Percentiles rank a stretch among this genome's conserved stretches.
Conservation (phyloP, 306 rosid genomes). For the Prunus campanulata region DNA sequence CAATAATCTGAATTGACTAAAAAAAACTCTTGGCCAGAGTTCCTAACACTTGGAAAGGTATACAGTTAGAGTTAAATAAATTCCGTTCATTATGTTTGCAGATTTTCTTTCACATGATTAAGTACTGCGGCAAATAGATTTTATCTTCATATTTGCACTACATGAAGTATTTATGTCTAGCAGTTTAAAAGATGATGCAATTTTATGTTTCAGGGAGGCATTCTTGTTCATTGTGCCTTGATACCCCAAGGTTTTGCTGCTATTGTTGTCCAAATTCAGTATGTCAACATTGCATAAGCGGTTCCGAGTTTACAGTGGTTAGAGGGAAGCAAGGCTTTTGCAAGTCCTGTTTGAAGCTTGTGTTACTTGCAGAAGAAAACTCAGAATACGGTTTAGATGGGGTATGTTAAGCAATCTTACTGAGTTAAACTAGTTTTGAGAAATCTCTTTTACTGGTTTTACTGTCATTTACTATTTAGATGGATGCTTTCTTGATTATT, state of each 20-base stretch:
- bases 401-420: constrained; percentile 39
- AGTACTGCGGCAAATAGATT: background rate
- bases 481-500: background rate
- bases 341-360: constrained; percentile 44
- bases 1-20: background rate
- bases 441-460: background rate
- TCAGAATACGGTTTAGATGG: constrained; percentile 49
- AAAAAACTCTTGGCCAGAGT: background rate
- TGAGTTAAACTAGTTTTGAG: background rate
- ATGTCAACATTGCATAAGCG: constrained; percentile 43
- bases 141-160: background rate
- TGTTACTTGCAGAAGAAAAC: constrained; percentile 47
- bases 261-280: constrained; percentile 56
- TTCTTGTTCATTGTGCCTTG: constrained; percentile 44
- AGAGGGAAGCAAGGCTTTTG: constrained; percentile 53
- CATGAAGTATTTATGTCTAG: background rate
- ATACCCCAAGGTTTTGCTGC: constrained; percentile 44
- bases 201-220: constrained; percentile 53
- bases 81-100: background rate
- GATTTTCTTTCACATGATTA: background rate
- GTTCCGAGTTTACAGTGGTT: constrained; percentile 31
- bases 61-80: background rate
- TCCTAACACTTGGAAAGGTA: background rate
- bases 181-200: background rate
- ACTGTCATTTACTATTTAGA: too few relatives aligned